phyloP scores from a whole-genome alignment of 441 rosid genomes.

The Gossypium schwendimanii region DNA sequence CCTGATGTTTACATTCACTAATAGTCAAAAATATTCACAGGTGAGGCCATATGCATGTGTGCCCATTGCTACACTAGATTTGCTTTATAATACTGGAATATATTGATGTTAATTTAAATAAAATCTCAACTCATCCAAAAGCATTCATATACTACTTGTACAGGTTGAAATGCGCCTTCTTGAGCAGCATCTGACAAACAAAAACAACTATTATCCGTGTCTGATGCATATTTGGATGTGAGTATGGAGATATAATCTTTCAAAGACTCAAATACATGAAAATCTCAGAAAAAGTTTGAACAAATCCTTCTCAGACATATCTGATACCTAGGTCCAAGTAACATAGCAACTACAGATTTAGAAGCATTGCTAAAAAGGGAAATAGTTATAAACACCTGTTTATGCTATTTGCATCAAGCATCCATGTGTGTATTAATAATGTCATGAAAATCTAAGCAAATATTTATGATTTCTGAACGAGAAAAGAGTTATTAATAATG shows the following conservation, averaged over 20 bases:
- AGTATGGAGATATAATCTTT: no score
- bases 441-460: background rate
- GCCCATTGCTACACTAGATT: background rate
- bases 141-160: constrained; percentile 11
- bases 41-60: background rate
- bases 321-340: no score
- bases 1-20: background rate
- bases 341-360: no score
- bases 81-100: background rate
- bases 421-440: background rate
- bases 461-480: background rate
- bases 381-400: background rate
- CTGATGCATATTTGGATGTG: no score
- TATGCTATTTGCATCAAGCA: background rate
- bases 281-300: no score
- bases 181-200: constrained; percentile 27
- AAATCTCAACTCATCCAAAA: background rate
- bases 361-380: background rate
- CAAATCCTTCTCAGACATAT: no score
- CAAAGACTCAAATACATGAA: no score
- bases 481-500: background rate
- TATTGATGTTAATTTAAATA: background rate
- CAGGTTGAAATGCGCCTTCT: constrained; percentile 39
- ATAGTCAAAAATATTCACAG: background rate
- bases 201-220: background rate